Evolutionary conservation across 2,329 filamentous ascomycete species (phyloP).

Genomic region (Phaeoacremonium minimum): DNA sequence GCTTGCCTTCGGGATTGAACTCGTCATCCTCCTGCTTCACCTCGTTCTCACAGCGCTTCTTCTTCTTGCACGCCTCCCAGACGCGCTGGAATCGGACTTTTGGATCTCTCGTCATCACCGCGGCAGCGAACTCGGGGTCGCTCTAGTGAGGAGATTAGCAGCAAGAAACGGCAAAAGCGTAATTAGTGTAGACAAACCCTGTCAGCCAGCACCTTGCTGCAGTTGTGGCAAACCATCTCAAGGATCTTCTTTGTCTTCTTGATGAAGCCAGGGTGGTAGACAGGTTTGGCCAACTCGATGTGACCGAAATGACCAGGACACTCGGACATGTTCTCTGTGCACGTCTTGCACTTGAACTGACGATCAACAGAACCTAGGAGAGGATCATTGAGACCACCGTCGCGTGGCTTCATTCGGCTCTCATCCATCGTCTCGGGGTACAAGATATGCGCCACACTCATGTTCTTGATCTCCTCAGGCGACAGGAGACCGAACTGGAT

Average conservation of each 20-base stretch:
- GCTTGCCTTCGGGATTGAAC: slow-evolving; percentile 55
- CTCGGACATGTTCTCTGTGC: slow-evolving; percentile 90
- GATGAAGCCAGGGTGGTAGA: slow-evolving; percentile 93
- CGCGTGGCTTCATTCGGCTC: slow-evolving; percentile 82
- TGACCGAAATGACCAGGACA: slow-evolving; percentile 98
- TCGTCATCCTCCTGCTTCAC: slow-evolving; percentile 63
- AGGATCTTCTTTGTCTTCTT: slow-evolving; percentile 99
- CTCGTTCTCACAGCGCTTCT: slow-evolving; percentile 79
- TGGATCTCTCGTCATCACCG: slow-evolving; percentile 80
- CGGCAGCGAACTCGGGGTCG: slow-evolving; percentile 78
- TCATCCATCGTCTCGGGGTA: slow-evolving; percentile 99
- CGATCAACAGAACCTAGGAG: slow-evolving; percentile 95
- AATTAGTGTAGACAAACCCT: slow-evolving; percentile 73
- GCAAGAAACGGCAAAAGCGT: slow-evolving; percentile 43
- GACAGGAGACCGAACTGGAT: slow-evolving; percentile 98
- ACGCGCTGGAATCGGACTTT: slow-evolving; percentile 92
- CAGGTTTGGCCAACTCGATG: slow-evolving; percentile 93
- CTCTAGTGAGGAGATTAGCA: slow-evolving; percentile 61
- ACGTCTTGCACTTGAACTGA: slow-evolving; percentile 93
- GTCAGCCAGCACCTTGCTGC: slow-evolving; percentile 95
- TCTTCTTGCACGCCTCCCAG: slow-evolving; percentile 88
- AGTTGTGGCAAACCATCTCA: slow-evolving; percentile 98
- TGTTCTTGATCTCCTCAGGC: slow-evolving; percentile 97
- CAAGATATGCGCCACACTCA: slow-evolving; percentile 94
- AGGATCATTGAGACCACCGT: slow-evolving; percentile 90